Conservation (phyloP, 106 monocot genomes). For the Amphibolis antarctica region DNA sequence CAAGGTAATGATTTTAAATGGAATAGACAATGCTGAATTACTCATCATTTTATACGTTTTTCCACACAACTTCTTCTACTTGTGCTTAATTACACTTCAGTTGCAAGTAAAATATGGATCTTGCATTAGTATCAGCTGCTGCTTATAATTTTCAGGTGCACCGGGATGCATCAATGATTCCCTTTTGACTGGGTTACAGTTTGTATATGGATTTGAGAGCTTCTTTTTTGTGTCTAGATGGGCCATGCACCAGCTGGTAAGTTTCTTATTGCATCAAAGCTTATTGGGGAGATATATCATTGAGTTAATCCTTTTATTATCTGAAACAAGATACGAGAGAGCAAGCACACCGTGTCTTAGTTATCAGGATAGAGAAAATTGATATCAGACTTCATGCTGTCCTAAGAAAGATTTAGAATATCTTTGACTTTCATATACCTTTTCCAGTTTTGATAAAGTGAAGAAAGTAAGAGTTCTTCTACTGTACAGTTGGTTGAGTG, state of each 20-base stretch:
- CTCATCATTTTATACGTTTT: not conserved
- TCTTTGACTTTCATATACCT: too few relatives aligned
- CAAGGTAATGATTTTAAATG: conserved; percentile 46
- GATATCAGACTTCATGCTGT: too few relatives aligned
- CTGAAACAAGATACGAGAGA: too few relatives aligned
- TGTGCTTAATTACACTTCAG: not conserved
- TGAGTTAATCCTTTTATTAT: not conserved
- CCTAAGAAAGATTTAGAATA: too few relatives aligned
- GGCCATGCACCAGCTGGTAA: conserved; percentile 94
- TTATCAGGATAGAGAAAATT: too few relatives aligned
- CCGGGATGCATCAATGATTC: conserved; percentile 83
- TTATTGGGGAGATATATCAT: not conserved
- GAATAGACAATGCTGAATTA: not conserved
- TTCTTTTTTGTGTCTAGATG: conserved; percentile 90
- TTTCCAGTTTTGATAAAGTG: not conserved
- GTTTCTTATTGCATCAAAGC: not conserved
- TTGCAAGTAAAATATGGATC: not conserved
- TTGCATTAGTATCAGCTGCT: not conserved
- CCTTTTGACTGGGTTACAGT: conserved; percentile 80
- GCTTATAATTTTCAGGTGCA: conserved; percentile 42
- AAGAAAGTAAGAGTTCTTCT: not conserved
- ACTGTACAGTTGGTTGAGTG: conserved; percentile 67
- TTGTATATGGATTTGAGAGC: conserved; percentile 76
- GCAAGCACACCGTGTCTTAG: too few relatives aligned
- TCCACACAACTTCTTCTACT: too few relatives aligned